Evolutionary conservation across 306 rosid genomes (phyloP).

Genomic region (Trichosanthes truncata): DNA sequence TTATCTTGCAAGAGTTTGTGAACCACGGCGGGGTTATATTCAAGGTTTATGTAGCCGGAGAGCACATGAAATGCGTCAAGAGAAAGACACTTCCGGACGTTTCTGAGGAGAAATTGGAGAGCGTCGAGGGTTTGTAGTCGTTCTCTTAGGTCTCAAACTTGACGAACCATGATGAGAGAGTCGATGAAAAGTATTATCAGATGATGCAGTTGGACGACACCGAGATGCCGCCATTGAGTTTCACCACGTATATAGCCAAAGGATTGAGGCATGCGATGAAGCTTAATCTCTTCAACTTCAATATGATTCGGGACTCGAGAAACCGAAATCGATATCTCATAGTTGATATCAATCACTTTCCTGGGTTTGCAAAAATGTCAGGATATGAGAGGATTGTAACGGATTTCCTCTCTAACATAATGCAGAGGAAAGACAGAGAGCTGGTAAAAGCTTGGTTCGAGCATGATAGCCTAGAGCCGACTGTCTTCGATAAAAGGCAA

Average conservation of each 20-base stretch:
- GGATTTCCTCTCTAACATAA: slow-evolving; percentile 61
- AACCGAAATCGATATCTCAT: slow-evolving; percentile 69
- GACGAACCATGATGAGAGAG: slow-evolving; percentile 41
- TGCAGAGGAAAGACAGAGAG: slow-evolving; percentile 27
- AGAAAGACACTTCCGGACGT: slow-evolving; percentile 83
- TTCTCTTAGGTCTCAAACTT: slow-evolving; percentile 81
- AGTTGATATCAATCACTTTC: slow-evolving; percentile 85
- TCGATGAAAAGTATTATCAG: slow-evolving; percentile 60
- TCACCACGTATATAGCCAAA: slow-evolving; percentile 49
- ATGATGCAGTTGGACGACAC: slow-evolving; percentile 67
- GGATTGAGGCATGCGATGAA: slow-evolving; percentile 53
- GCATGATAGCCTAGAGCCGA: slow-evolving; percentile 8
- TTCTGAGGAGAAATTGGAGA: slow-evolving; percentile 45
- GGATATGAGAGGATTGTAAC: slow-evolving; percentile 70
- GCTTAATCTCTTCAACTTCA: slow-evolving; percentile 74
- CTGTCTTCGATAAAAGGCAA: slow-evolving; percentile 22
- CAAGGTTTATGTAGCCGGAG: slow-evolving; percentile 81
- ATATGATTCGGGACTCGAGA: slow-evolving; percentile 70
- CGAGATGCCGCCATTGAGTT: slow-evolving; percentile 70
- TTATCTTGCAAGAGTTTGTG: slow-evolving; percentile 77
- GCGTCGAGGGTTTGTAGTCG: slow-evolving; percentile 46
- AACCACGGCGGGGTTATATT: slow-evolving; percentile 93
- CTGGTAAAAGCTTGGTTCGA: slow-evolving; percentile 8
- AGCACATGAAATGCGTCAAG: slow-evolving; percentile 64
- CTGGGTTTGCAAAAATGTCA: slow-evolving; percentile 97